Conservation (phyloP, 192 early-diverging fungal genomes). For the Rhizophagus clarus region DNA sequence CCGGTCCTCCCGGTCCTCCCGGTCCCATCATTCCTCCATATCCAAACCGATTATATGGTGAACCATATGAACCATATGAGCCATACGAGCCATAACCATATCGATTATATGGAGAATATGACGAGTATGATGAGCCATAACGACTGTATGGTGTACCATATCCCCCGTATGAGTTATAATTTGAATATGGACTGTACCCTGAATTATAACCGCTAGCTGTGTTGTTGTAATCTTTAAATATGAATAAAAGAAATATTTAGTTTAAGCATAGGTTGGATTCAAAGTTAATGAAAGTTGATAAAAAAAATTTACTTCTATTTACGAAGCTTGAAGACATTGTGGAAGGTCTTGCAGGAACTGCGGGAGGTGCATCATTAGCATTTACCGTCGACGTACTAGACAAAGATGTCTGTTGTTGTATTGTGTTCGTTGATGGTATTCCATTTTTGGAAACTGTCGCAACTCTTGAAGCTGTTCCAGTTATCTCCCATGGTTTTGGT, state of each 20-base stretch:
- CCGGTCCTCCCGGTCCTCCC: slow-evolving; percentile 54
- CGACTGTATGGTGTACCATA: slow-evolving; percentile 49
- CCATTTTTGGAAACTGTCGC: slow-evolving; percentile 37
- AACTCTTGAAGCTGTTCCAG: slow-evolving; percentile 41
- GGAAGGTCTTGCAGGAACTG: slow-evolving; percentile 45
- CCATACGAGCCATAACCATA: slow-evolving; percentile 53
- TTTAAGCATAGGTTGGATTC: neutral
- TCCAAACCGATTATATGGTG: slow-evolving; percentile 45
- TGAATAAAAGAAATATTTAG: neutral
- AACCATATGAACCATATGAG: slow-evolving; percentile 51
- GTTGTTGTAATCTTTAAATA: slow-evolving; percentile 43
- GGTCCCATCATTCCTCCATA: slow-evolving; percentile 44
- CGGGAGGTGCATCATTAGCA: slow-evolving; percentile 32
- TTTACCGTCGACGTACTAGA: neutral
- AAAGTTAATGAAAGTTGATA: neutral
- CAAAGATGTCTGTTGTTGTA: slow-evolving; percentile 30
- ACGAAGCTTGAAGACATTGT: slow-evolving; percentile 30
- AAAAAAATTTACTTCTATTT: slow-evolving; percentile 18
- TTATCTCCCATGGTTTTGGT: slow-evolving; percentile 78
- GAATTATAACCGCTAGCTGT: slow-evolving; percentile 31
- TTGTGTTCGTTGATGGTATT: slow-evolving; percentile 38
- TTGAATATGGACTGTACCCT: slow-evolving; percentile 40
- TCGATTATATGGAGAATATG: slow-evolving; percentile 27
- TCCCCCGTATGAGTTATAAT: slow-evolving; percentile 58
- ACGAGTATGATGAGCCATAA: slow-evolving; percentile 32